Evolutionary conservation across 805 yeast genomes (phyloP), one percentile per base, ranked within the genome.

Genomic region (Wickerhamia fluorescens): DNA sequence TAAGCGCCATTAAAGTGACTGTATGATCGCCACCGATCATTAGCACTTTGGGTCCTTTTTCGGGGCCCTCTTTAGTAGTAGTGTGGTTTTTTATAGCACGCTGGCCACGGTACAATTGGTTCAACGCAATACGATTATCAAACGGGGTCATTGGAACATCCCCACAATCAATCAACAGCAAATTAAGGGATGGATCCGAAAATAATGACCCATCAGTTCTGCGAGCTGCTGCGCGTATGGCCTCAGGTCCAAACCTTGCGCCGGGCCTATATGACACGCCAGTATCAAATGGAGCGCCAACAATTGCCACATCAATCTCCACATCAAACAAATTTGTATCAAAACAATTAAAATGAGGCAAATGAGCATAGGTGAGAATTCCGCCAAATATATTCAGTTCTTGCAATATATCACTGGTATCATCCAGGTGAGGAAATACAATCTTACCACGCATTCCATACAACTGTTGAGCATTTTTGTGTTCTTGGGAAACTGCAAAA

Each of bases 121-220:
- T 58, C 40, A 78, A 56, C 0, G 85, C 85, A 30, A 78, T 55
- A 12, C 67, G 47, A 47, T 77, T 77, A 51, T 78, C 84, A 52
- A 78, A 68, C 6, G 86, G 84, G 3, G 80, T 69, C 42, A 78
- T 68, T 8, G 82, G 76, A 23, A 78, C 71, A 48, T 78, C 86
- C 16, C 78, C 78, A 49, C 86, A 78, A 51, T 78, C 86, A 5
- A 78, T 51, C 10, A 49, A 45, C 11, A 46, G 22, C 18, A 38
- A 45, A 36, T 60, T 58, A 8, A 11, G 20, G 7, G 44, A 36
- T 2, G 71, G 65, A 9, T 38, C 45, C 2, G 66, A 56, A 9
- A 73, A 41, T 18, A 8, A 10, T 10, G 20, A 18, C 20, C 20
- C 20, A 18, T 18, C 20, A 18, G 10, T 18, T 36, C 79, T 47